Evolutionary conservation across 2,329 filamentous ascomycete species (phyloP), one percentile per base, ranked within the genome.

Genomic region (Exophiala oligosperma): DNA sequence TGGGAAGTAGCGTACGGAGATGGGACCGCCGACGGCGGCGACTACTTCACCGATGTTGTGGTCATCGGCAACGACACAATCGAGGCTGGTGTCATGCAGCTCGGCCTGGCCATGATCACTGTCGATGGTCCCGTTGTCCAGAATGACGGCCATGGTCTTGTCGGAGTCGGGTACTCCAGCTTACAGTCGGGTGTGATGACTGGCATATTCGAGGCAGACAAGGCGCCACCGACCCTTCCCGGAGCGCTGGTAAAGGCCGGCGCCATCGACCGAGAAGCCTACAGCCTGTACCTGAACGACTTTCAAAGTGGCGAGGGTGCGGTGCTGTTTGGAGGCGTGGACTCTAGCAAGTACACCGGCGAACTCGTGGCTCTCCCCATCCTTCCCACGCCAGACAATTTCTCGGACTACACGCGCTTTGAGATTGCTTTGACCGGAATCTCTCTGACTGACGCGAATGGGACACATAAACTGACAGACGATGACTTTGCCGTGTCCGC

Each of bases 251-350:
- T 84, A 21, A 70, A 81, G 21, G 80, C 89, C 65, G 83, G 67
- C 4, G 38, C 64, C 21, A 71, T 70, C 46, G 84, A 84, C 63
- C 81, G 84, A 56, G 70, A 83, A 8, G 66, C 63, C 43, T 66
- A 65, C 52, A 61, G 64, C 44, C 56, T 71, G 11, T 71, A 68
- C 64, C 54, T 76, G 49, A 77, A 80, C 64, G 76, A 81, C 68
- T 69, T 76, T 14, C 78, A 83, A 56, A 79, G 88, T 0, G 85
- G 80, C 57, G 85, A 80, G 1, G 90, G 90, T 38, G 87, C 77
- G 65, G 87, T 92, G 58, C 76, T 93, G 1, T 93, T 93, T 64
- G 90, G 90, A 41, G 90, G 88, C n/a, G 84, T 92, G 59, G 89
- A 93, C 69, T 89, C 84, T 0, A 82, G 80, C 56, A 92, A 92